A percentile compares a stretch with the other conserved stretches of the same genome.
These are phyloP conservation scores for Hippophae gyantsensis DNA, from an alignment of 306 rosid species.

Conservation along the genomic window DNA sequence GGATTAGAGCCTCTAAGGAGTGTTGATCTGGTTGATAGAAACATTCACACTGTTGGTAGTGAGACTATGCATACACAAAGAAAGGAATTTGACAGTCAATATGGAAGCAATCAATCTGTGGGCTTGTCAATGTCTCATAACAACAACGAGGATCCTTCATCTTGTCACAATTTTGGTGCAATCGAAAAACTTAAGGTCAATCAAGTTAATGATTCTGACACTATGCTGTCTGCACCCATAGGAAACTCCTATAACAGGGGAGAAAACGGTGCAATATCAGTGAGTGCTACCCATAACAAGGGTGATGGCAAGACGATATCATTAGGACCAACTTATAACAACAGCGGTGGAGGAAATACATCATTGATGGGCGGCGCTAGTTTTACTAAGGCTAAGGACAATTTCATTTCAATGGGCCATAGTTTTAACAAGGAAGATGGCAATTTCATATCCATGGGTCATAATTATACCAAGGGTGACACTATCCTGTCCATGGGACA, in stretches of 20 bases:
- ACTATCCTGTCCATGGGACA: constrained; percentile 55
- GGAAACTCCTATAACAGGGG: constrained; percentile 48
- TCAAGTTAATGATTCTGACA: constrained; percentile 77
- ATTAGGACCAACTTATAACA: constrained; percentile 41
- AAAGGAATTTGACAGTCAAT: constrained; percentile 54
- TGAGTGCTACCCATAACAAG: constrained; percentile 39
- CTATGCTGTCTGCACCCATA: constrained; percentile 41
- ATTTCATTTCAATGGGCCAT: constrained; percentile 52
- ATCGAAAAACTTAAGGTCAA: constrained; percentile 88
- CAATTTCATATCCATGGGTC: constrained; percentile 57
- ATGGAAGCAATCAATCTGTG: constrained; percentile 47
- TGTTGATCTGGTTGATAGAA: constrained; percentile 60
- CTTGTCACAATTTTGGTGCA: constrained; percentile 65
- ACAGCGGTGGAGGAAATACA: constrained; percentile 31
- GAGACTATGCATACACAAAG: constrained; percentile 54
- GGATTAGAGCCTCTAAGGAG: constrained; percentile 54
- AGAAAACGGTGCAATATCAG: constrained; percentile 38
- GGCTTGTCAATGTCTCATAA: constrained; percentile 66
- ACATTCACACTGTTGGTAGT: constrained; percentile 40
- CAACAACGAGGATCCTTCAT: constrained; percentile 49
- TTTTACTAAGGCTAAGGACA: constrained; percentile 44
- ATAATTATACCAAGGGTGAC: constrained; percentile 56
- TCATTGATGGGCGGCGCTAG: constrained; percentile 42
- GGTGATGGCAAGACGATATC: constrained; percentile 42
- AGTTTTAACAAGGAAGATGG: constrained; percentile 57